Evolutionary conservation across 2,329 filamentous ascomycete genomes (phyloP).

Genomic region (Esteya vermicola): DNA sequence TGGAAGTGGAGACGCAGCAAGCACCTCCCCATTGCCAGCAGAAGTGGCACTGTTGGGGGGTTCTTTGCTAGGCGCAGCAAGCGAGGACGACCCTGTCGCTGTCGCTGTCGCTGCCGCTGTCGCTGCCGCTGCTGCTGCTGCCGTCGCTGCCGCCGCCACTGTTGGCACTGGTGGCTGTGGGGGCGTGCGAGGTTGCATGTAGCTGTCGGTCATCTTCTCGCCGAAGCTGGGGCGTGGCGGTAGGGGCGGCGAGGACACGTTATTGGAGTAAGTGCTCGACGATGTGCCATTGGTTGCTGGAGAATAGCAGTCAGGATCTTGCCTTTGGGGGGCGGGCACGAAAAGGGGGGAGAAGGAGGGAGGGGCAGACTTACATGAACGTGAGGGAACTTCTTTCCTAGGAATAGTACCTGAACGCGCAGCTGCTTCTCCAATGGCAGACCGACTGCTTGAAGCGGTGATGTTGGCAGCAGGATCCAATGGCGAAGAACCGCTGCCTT

Average conservation of each 20-base stretch:
- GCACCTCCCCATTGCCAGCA: slow-evolving; percentile 18
- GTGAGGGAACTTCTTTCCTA: slow-evolving; percentile 48
- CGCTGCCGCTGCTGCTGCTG: slow-evolving; percentile 20
- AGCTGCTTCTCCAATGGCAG: slow-evolving; percentile 28
- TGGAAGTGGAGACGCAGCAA: slow-evolving; percentile 23
- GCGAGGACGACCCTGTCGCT: too few relatives aligned
- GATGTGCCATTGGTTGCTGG: too few relatives aligned
- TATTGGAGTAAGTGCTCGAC: too few relatives aligned
- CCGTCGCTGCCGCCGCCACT: slow-evolving; percentile 29
- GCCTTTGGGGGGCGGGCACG: too few relatives aligned
- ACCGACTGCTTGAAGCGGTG: slow-evolving; percentile 20
- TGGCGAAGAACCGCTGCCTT: too few relatives aligned
- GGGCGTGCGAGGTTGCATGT: slow-evolving; percentile 43
- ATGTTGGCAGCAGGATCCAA: not conserved
- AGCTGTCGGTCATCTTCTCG: slow-evolving; percentile 34
- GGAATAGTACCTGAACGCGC: slow-evolving; percentile 34
- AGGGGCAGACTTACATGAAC: slow-evolving; percentile 34
- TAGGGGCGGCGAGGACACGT: slow-evolving; percentile 7
- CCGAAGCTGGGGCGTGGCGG: slow-evolving; percentile 14
- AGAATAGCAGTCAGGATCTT: too few relatives aligned
- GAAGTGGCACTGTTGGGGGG: slow-evolving; percentile 21
- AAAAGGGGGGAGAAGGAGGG: too few relatives aligned
- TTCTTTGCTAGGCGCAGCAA: slow-evolving; percentile 29
- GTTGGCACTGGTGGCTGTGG: slow-evolving; percentile 44
- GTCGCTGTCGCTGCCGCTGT: slow-evolving; percentile 7